Evolutionary conservation across 2,329 filamentous ascomycete genomes (phyloP).

Genomic region (Xylaria hypoxylon): DNA sequence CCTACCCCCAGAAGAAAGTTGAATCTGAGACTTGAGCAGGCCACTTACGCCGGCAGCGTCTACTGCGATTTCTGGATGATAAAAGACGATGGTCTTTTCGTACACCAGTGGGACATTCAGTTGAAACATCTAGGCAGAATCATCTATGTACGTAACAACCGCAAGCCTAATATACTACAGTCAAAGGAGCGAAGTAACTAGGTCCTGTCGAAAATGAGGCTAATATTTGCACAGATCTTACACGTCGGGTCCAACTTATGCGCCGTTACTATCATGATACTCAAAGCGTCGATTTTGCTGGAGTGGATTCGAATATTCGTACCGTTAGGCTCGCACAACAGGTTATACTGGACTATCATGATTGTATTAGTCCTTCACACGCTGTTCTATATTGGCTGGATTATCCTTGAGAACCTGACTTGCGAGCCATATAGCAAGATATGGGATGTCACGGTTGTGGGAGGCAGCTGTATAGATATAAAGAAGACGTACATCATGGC

Average conservation of each 20-base stretch:
- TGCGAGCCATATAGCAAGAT: conserved; percentile 46
- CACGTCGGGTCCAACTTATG: conserved; percentile 33
- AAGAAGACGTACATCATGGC: conserved; percentile 57
- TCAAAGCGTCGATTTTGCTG: conserved; percentile 38
- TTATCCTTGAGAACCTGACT: conserved; percentile 46
- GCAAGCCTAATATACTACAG: background rate
- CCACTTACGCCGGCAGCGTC: conserved; percentile 11
- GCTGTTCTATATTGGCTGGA: conserved; percentile 40
- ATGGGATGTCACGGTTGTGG: conserved; percentile 46
- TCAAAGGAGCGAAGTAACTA: too few species aligned
- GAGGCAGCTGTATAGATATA: conserved; percentile 53
- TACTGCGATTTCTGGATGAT: conserved; percentile 14
- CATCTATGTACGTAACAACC: conserved; percentile 28
- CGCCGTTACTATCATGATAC: conserved; percentile 18
- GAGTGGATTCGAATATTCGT: conserved; percentile 42
- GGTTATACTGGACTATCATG: conserved; percentile 44
- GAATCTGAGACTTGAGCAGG: conserved; percentile 10
- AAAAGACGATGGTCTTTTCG: conserved; percentile 34
- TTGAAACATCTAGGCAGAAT: conserved; percentile 27
- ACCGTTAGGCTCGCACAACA: conserved; percentile 30
- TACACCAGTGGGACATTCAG: conserved; percentile 42
- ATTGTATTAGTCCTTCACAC: conserved; percentile 40
- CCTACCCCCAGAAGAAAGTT: background rate
- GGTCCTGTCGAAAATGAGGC: background rate
- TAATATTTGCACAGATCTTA: conserved; percentile 18